Evolutionary conservation across 768 basidiomycete species (phyloP), one percentile per base, ranked within the genome.

Genomic region (Lactarius evosmus): DNA sequence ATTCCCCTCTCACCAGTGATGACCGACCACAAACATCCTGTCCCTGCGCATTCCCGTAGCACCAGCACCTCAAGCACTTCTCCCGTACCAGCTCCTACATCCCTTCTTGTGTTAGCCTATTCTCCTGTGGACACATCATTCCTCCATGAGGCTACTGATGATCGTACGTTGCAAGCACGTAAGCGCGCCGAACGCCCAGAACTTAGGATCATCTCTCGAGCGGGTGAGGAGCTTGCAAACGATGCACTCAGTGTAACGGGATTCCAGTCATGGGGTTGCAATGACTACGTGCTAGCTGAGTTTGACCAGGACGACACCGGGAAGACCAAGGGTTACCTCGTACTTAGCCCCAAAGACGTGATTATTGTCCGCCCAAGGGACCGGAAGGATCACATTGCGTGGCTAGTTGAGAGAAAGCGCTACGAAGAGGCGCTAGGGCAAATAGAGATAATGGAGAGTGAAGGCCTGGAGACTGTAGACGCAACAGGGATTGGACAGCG

Each of bases 111-210:
- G n/a, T 77, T 98, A 60, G 91, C 93, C 0, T 98, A 95, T 73
- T 84, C 85, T 25, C 83, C 92, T 0, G 86, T 94, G 4, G 92
- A 95, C 69, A 83, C 82, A 0, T 88, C 83, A 22, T 79, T 83
- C 19, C 77, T 79, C 55, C 81, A 88, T 62, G 89, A 93, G 72
- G 86, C 85, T 4, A 83, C 85, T 0, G 82, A 85, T 2, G 88
- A 94, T 70, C 85, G 85, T 22, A 78, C 78, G 0, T 83, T 84
- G 69, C 92, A 96, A 73, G 85, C 88, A 12, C 85, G 94, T 19
- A 92, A 92, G 73, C 83, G 83, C 0, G 91, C 95, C 0, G 89
- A 93, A 66, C 88, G 91, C n/a, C 97, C 97, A 7, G 96, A 98
- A 75, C 81, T 99, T 55, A 86, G 93, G 14, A 91, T 99, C 69